Conservation (phyloP, 257 asterid species). For the Echium plantagineum region DNA sequence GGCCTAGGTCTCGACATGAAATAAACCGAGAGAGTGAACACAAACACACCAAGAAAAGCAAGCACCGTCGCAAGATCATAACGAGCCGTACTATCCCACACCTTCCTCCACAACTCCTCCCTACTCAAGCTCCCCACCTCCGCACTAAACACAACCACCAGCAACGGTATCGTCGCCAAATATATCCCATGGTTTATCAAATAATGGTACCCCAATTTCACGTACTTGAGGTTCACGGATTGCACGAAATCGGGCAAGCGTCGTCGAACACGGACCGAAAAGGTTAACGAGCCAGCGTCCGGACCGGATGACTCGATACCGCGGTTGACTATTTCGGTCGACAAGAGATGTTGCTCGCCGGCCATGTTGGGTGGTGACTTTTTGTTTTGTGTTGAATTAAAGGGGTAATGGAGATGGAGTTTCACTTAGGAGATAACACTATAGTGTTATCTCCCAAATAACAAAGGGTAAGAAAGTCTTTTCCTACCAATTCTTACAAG, state of each 20-base stretch:
- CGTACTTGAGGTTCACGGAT: constrained; percentile 84
- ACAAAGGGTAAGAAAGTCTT: too few species aligned
- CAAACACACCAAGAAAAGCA: constrained; percentile 42
- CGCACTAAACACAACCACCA: constrained; percentile 58
- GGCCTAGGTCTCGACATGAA: constrained; percentile 61
- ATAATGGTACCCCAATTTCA: constrained; percentile 76
- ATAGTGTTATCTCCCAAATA: too few species aligned
- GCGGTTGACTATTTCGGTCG: constrained; percentile 79
- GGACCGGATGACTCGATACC: constrained; percentile 69
- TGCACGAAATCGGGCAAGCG: constrained; percentile 84
- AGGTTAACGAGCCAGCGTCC: constrained; percentile 65
- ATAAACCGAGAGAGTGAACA: constrained; percentile 49
- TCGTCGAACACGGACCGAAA: constrained; percentile 71
- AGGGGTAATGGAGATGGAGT: not conserved
- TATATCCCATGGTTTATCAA: constrained; percentile 65
- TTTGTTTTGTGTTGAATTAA: too few species aligned
- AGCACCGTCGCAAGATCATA: constrained; percentile 60
- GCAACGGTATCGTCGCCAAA: constrained; percentile 53
- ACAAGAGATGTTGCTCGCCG: constrained; percentile 57
- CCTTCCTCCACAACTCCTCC: constrained; percentile 68
- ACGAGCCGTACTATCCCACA: constrained; percentile 56
- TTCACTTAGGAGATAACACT: too few species aligned
- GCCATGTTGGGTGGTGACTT: too few species aligned
- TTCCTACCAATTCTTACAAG: too few species aligned
- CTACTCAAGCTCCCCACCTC: constrained; percentile 70